Conservation (phyloP, 441 rosid species). For the Erodium moschatum region DNA sequence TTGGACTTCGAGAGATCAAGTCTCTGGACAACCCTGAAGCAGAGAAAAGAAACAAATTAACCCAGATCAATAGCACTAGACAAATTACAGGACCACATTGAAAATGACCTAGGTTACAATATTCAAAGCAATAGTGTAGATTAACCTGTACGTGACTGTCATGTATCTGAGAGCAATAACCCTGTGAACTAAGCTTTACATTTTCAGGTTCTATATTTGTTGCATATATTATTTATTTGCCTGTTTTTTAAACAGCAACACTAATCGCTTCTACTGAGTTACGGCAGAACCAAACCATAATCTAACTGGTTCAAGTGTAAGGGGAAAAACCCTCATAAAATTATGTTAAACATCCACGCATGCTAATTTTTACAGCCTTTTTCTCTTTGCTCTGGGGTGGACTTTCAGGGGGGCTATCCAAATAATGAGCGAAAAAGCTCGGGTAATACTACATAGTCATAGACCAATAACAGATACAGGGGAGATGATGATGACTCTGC, state of each 20-base stretch:
- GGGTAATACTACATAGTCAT: background rate
- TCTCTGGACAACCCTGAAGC: constrained; percentile 86
- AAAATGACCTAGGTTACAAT: background rate
- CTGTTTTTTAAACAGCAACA: background rate
- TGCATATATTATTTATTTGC: background rate
- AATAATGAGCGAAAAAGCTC: background rate
- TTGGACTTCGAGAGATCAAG: constrained; percentile 95
- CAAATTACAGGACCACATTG: background rate
- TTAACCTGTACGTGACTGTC: background rate
- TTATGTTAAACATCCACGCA: background rate
- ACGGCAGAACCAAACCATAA: background rate
- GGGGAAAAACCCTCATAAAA: background rate
- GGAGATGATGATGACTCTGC: constrained; percentile 9
- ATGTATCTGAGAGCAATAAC: background rate
- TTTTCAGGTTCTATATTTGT: background rate
- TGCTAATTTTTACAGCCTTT: background rate
- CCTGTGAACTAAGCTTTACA: constrained; percentile 5
- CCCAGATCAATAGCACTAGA: constrained; percentile 12
- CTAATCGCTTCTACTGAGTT: background rate
- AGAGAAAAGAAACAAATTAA: constrained; percentile 26
- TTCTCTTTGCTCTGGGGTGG: background rate
- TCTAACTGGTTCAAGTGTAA: background rate
- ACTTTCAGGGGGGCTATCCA: background rate
- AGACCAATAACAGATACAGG: constrained; percentile 5
- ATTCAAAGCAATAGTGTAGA: constrained; percentile 1